phyloP scores from a whole-genome alignment of 176 grass and related monocot genomes.

The Panicum miliaceum region DNA sequence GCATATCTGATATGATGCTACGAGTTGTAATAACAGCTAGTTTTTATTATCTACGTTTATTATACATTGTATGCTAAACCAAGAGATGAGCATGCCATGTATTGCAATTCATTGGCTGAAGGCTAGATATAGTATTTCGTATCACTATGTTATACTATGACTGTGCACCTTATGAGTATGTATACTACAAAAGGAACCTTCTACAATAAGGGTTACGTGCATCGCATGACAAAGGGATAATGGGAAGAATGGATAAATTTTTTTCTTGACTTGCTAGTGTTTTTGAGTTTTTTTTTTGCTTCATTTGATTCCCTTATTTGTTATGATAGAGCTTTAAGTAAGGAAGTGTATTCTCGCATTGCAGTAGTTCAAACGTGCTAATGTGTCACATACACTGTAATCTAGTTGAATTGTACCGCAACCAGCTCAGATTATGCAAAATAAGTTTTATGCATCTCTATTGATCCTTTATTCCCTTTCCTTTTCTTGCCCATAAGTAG shows the following conservation, averaged over 20 bases:
- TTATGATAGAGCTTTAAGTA: background rate
- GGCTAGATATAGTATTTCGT: background rate
- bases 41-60: background rate
- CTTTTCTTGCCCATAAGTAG: constrained; percentile 38
- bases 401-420: background rate
- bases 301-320: constrained; percentile 9
- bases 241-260: background rate
- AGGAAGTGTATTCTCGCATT: background rate
- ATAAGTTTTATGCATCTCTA: background rate
- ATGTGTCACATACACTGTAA: background rate
- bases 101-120: background rate
- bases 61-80: background rate
- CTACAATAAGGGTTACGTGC: background rate
- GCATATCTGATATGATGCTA: background rate
- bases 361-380: background rate
- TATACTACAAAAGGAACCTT: background rate
- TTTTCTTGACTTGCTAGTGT: background rate
- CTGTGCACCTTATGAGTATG: background rate
- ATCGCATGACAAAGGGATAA: background rate
- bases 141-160: background rate
- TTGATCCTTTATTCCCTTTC: background rate
- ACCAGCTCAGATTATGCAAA: background rate
- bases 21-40: background rate
- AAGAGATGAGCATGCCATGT: background rate
- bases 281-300: background rate